Evolutionary conservation across 2,329 filamentous ascomycete genomes (phyloP).

Genomic region (Neoascochyta sp.): DNA sequence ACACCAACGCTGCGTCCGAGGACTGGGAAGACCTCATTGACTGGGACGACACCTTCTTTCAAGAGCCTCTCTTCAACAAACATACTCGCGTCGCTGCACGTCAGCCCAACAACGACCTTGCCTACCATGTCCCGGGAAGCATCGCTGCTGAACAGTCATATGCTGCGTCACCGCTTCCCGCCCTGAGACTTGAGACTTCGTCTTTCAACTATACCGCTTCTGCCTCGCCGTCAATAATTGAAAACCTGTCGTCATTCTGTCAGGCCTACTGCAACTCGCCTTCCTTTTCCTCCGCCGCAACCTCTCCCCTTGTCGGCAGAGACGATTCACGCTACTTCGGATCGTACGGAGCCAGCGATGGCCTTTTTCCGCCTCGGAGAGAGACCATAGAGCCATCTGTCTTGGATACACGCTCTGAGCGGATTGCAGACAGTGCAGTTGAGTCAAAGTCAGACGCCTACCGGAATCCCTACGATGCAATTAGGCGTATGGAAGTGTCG

Average conservation of each 20-base stretch:
- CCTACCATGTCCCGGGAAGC: constrained; percentile 17
- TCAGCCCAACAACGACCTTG: too few relatives aligned
- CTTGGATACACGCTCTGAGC: constrained; percentile 21
- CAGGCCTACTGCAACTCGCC: constrained; percentile 23
- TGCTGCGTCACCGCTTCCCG: too few relatives aligned
- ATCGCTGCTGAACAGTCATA: too few relatives aligned
- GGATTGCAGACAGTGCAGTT: constrained; percentile 20
- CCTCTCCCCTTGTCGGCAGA: constrained; percentile 23
- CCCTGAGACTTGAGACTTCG: too few relatives aligned
- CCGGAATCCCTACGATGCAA: constrained; percentile 30
- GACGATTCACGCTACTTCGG: constrained; percentile 17
- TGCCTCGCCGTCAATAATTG: constrained; percentile 26
- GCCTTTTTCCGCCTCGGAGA: constrained; percentile 13
- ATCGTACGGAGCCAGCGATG: constrained; percentile 24
- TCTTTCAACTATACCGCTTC: constrained; percentile 29
- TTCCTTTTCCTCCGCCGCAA: constrained; percentile 24
- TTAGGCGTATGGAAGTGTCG: constrained; percentile 27
- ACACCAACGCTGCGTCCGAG: constrained; percentile 16
- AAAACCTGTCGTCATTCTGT: constrained; percentile 21
- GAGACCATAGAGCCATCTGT: constrained; percentile 18
- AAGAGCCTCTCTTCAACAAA: constrained; percentile 25
- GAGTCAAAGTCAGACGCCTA: too few relatives aligned
- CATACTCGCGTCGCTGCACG: constrained; percentile 10
- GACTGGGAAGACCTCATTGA: constrained; percentile 29
- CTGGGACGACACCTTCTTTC: constrained; percentile 31